These are phyloP conservation scores for Neocallimastix lanati DNA, from an alignment of 192 early-diverging fungal genomes.

Conservation along the genomic window DNA sequence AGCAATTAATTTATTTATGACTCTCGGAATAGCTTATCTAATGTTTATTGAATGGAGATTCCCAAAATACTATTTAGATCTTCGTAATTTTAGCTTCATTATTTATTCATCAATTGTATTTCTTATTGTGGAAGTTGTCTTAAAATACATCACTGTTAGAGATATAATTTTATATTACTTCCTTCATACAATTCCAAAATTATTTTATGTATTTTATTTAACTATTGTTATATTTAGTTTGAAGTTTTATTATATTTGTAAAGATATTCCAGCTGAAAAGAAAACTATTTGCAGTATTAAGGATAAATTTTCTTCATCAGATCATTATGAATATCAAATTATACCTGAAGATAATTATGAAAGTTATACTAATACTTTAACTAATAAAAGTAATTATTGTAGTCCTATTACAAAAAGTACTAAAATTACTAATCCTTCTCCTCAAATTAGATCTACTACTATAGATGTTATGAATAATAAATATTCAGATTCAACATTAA, in stretches of 20 bases:
- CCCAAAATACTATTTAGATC: neutral
- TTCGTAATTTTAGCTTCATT: neutral
- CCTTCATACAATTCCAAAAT: neutral
- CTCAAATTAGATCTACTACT: neutral
- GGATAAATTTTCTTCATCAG: neutral
- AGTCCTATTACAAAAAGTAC: no score
- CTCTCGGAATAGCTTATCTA: neutral
- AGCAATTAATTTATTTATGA: neutral
- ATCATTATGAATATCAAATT: neutral
- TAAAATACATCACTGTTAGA: neutral
- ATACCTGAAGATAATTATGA: neutral
- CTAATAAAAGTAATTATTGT: no score
- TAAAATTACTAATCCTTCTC: neutral
- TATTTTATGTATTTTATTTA: neutral
- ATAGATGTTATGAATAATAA: neutral
- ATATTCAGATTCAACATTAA: no score
- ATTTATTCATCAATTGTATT: neutral
- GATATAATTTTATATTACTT: neutral
- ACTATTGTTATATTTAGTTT: neutral
- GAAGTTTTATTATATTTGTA: neutral
- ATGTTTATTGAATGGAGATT: neutral
- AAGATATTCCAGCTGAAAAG: neutral
- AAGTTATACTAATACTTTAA: no score
- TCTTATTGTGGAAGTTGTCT: neutral
- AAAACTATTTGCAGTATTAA: neutral